Conservation (phyloP, 371 early-diverging fungal species). For the Circinella umbellata region DNA sequence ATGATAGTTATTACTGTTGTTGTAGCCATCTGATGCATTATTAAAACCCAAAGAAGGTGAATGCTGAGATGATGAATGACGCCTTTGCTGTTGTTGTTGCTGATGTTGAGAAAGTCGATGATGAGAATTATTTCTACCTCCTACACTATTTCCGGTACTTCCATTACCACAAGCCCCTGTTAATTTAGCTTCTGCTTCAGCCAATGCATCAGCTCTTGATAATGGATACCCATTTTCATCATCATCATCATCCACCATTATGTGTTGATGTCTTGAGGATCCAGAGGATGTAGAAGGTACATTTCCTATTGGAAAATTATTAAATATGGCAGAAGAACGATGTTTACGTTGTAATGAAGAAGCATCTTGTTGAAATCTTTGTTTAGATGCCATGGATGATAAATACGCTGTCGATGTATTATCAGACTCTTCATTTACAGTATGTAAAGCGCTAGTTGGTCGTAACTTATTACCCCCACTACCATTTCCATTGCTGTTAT, state of each 20-base stretch:
- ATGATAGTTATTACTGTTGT: not conserved
- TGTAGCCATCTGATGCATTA: not conserved
- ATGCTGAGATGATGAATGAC: not conserved
- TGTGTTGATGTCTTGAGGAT: not conserved
- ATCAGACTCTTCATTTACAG: conserved; percentile 41
- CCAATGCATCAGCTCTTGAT: conserved; percentile 46
- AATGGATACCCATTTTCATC: conserved; percentile 23
- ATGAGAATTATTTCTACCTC: not conserved
- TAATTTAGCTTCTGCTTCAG: conserved; percentile 53
- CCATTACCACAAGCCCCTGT: conserved; percentile 27
- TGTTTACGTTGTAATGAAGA: conserved; percentile 29
- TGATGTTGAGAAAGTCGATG: conserved; percentile 5
- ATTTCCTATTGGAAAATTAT: conserved; percentile 33
- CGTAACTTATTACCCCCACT: too few species aligned
- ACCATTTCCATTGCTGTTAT: not conserved
- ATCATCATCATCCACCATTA: conserved; percentile 3
- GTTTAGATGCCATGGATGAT: too few species aligned
- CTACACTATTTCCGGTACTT: not conserved
- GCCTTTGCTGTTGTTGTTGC: not conserved
- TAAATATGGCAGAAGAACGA: conserved; percentile 41
- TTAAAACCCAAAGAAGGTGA: not conserved
- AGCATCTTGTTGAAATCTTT: not conserved
- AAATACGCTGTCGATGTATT: not conserved
- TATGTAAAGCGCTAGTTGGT: conserved; percentile 30
- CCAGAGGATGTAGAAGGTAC: not conserved